Evolutionary conservation across 1,139 yeast genomes (phyloP).

Genomic region (Torulaspora pretoriensis): DNA sequence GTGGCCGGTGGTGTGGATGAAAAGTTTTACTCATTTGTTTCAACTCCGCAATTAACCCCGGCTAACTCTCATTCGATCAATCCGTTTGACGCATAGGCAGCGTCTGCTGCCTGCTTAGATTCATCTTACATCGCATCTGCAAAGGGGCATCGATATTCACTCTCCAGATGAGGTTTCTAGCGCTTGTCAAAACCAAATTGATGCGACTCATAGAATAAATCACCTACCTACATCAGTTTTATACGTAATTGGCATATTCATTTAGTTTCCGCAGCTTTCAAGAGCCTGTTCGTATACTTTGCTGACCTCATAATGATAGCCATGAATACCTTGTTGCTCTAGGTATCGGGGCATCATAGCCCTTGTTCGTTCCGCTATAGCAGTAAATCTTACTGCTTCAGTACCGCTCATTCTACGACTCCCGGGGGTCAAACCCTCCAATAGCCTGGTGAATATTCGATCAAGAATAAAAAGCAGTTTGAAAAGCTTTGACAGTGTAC

Average conservation of each 20-base stretch:
- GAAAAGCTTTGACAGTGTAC: constrained; percentile 37
- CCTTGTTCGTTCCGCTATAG: constrained; percentile 47
- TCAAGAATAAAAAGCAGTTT: constrained; percentile 44
- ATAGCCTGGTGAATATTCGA: constrained; percentile 41
- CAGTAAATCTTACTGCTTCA: constrained; percentile 45
- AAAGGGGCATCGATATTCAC: too few species aligned
- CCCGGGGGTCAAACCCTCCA: constrained; percentile 40
- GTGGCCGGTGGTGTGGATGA: constrained; percentile 7
- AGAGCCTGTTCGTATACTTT: constrained; percentile 36
- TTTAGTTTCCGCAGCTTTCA: constrained; percentile 27
- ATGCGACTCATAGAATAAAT: neutral
- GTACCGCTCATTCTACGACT: constrained; percentile 39
- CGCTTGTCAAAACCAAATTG: neutral
- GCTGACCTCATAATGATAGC: constrained; percentile 38
- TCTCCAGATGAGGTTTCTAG: too few species aligned
- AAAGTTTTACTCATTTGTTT: constrained; percentile 9
- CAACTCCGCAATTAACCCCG: constrained; percentile 28
- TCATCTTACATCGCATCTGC: too few species aligned
- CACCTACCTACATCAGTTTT: constrained; percentile 5
- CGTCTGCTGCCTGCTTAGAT: neutral
- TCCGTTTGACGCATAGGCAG: constrained; percentile 19
- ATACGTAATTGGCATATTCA: neutral
- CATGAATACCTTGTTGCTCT: constrained; percentile 32
- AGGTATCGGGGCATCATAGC: constrained; percentile 37
- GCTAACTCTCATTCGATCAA: constrained; percentile 18